Base-by-base conservation (phyloP, 345 rosid genomes). In the Kernera saxatilis region DNA sequence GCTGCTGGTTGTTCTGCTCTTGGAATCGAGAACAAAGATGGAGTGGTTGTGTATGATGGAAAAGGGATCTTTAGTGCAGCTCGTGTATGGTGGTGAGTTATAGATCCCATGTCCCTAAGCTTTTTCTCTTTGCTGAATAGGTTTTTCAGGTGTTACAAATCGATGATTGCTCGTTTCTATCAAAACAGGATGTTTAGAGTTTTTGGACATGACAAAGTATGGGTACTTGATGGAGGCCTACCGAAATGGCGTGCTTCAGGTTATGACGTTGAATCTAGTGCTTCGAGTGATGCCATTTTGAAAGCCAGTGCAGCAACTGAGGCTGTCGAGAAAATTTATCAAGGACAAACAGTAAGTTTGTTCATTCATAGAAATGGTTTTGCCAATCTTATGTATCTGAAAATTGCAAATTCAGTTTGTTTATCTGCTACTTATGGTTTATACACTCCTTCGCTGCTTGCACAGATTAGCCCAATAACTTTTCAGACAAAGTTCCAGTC, bases 211-310 rank as follows among this genome's bases (percentile, higher is more conserved):
- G 83, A 85, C 27, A 85, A 84, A 73, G 81, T 95, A 17, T 92
- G 98, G 99, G 98, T 95, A 49, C 83, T 95, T 48, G 92, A 95
- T 77, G 99, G 99, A 69, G 99, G 99, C 66, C 64, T 95, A 33
- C 99, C 97, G 41, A 90, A 84, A 79, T 95, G 99, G 99, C 97
- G 94, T 66, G 91, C 94, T 48, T 88, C 86, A 17, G 98, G 99
- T 25, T 95, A 86, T 74, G 98, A 95, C 77, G 99, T 95, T 45
- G 99, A 92, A 75, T 95, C 98, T 52, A 95, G 98, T 81, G 96
- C 99, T 72, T 92, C 98, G 10, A 51, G 94, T 80, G 96, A 92
- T 77, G 87, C 96, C 64, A 90, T 90, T 82, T 57, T 95, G 82
- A 95, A 90, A 80, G 91, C 96, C 15, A 90, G 93, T 80, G 99